Evolutionary conservation across 257 asterid species (phyloP).

Genomic region (Scutellaria galericulata): DNA sequence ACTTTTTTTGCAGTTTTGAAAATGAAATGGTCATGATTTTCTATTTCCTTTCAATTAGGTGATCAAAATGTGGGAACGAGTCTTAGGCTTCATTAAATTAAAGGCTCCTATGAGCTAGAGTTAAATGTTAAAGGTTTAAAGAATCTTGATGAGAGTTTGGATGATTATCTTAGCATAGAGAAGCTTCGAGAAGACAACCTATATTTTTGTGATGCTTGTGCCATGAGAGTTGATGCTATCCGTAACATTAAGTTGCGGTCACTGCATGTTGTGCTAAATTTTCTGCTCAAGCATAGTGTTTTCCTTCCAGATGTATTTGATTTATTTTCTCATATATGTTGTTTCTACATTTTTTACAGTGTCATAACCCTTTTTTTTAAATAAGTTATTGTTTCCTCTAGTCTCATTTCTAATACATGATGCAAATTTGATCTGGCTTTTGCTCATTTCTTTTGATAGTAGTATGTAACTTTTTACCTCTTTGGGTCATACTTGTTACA

Average conservation of each 20-base stretch:
- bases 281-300: constrained; percentile 98
- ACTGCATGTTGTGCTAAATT: constrained; percentile 82
- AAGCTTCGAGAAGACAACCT: constrained; percentile 97
- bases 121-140: constrained; percentile 90
- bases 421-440: not conserved
- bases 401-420: constrained; percentile 10
- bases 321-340: constrained; percentile 38
- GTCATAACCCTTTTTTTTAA: constrained; percentile 25
- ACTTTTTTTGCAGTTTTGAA: constrained; percentile 25
- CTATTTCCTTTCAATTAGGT: constrained; percentile 50
- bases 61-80: constrained; percentile 91
- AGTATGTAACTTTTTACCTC: not conserved
- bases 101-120: constrained; percentile 96
- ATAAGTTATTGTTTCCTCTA: not conserved
- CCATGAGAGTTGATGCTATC: constrained; percentile 88
- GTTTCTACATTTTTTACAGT: constrained; percentile 20
- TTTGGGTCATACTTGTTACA: not conserved
- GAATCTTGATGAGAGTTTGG: constrained; percentile 84
- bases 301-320: constrained; percentile 89
- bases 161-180: constrained; percentile 87
- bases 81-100: constrained; percentile 93
- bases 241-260: constrained; percentile 93
- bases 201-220: constrained; percentile 82
- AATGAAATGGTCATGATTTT: constrained; percentile 23
- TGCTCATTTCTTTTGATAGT: constrained; percentile 15